Evolutionary conservation across 2,329 filamentous ascomycete genomes (phyloP).

Genomic region (Trichoderma breve): DNA sequence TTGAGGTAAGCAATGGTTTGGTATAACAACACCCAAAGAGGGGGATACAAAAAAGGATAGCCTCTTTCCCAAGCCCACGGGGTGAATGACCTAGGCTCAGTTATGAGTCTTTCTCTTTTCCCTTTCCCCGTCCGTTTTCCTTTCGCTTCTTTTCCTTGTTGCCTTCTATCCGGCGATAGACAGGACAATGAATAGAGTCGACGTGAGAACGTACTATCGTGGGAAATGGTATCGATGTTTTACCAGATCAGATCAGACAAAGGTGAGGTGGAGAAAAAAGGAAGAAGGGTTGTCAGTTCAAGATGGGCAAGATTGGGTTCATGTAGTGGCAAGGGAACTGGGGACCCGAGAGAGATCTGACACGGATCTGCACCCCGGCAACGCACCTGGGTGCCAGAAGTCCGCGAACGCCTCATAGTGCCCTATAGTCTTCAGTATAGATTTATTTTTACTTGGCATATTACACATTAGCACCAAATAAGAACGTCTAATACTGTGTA

Average conservation of each 20-base stretch:
- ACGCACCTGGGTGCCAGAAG: too few relatives aligned
- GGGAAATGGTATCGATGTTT: background rate
- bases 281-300: background rate
- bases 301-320: background rate
- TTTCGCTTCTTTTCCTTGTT: background rate
- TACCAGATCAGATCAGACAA: conserved; percentile 1
- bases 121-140: background rate
- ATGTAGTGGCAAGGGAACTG: background rate
- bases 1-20: background rate
- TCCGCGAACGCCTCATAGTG: too few relatives aligned
- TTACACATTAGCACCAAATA: too few relatives aligned
- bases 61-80: conserved; percentile 12
- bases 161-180: background rate
- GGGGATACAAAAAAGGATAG: conserved; percentile 16
- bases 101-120: conserved; percentile 7
- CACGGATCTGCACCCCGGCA: conserved; percentile 6
- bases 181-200: background rate
- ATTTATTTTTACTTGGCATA: too few relatives aligned
- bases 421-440: too few relatives aligned
- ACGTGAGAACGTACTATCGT: background rate
- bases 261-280: background rate
- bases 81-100: conserved; percentile 7
- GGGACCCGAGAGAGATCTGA: background rate
- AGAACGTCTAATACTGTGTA: too few relatives aligned
- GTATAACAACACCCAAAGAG: background rate